phyloP scores from a whole-genome alignment of 441 rosid genomes.

The Brassica balearica region DNA sequence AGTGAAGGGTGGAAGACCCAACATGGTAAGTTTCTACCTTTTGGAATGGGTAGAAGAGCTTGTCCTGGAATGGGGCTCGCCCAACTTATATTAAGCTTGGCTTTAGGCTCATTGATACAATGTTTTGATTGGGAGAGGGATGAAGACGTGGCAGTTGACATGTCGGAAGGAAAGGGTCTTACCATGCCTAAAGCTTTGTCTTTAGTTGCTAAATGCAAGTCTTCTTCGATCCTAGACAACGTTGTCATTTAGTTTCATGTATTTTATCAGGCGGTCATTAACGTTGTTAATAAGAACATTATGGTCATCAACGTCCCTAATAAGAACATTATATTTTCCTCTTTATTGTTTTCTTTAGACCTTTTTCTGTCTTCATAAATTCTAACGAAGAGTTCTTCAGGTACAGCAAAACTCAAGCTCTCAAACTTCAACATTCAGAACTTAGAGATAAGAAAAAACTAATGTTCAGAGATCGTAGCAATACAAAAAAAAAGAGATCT shows the following conservation, averaged over 20 bases:
- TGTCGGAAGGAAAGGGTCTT: slow-evolving; percentile 44
- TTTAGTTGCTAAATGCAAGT: slow-evolving; percentile 43
- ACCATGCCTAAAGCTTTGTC: slow-evolving; percentile 47
- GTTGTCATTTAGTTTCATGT: background rate
- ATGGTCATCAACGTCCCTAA: too few species aligned
- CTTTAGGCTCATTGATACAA: slow-evolving; percentile 48
- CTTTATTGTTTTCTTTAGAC: too few species aligned
- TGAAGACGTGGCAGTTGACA: slow-evolving; percentile 38
- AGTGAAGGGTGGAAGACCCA: background rate
- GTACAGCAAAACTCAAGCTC: too few species aligned
- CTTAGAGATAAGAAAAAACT: too few species aligned
- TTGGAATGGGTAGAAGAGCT: slow-evolving; percentile 25
- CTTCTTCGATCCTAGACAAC: slow-evolving; percentile 31
- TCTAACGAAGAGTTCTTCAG: too few species aligned
- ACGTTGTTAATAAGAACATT: background rate
- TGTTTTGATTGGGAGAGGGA: slow-evolving; percentile 47
- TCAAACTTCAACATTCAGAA: too few species aligned
- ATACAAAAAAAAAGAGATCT: background rate
- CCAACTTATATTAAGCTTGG: slow-evolving; percentile 35
- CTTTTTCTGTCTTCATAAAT: too few species aligned
- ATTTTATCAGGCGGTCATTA: background rate
- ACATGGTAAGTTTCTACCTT: slow-evolving; percentile 6
- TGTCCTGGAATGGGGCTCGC: slow-evolving; percentile 39
- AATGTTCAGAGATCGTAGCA: too few species aligned
- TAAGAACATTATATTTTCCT: too few species aligned